Evolutionary conservation across 371 early-diverging fungal genomes (phyloP).

Genomic region (Mucor circinelloides): DNA sequence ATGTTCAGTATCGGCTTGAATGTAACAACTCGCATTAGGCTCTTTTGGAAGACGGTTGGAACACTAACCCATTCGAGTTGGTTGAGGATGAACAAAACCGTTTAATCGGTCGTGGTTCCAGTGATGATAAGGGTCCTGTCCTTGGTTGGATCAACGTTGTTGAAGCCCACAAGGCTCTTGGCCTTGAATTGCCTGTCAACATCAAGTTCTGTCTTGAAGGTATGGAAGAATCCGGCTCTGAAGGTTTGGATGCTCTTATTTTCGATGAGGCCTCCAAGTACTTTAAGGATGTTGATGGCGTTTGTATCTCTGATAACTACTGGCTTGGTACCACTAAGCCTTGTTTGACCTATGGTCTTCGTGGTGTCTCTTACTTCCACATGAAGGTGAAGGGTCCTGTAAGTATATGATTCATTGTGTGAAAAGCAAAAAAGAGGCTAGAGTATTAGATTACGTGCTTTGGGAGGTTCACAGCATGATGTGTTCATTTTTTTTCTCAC

Average conservation of each 20-base stretch:
- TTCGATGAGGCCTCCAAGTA: slow-evolving; percentile 79
- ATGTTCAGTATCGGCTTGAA: not conserved
- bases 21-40: slow-evolving; percentile 51
- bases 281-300: slow-evolving; percentile 89
- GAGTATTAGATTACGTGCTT: not conserved
- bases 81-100: slow-evolving; percentile 83
- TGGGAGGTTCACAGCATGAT: not conserved
- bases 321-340: slow-evolving; percentile 96
- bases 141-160: slow-evolving; percentile 94
- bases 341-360: slow-evolving; percentile 96
- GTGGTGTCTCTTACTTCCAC: slow-evolving; percentile 92
- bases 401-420: slow-evolving; percentile 24
- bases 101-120: slow-evolving; percentile 89
- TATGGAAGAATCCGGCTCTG: slow-evolving; percentile 88
- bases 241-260: slow-evolving; percentile 93
- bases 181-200: slow-evolving; percentile 91
- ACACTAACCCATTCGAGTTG: slow-evolving; percentile 88
- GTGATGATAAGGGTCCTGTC: slow-evolving; percentile 96
- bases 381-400: slow-evolving; percentile 79
- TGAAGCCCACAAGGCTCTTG: slow-evolving; percentile 89
- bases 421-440: not conserved
- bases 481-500: not conserved
- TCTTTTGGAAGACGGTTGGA: slow-evolving; percentile 94
- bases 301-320: slow-evolving; percentile 97
- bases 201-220: slow-evolving; percentile 96